phyloP scores from a whole-genome alignment of 345 rosid genomes.

The Acer campestre region DNA sequence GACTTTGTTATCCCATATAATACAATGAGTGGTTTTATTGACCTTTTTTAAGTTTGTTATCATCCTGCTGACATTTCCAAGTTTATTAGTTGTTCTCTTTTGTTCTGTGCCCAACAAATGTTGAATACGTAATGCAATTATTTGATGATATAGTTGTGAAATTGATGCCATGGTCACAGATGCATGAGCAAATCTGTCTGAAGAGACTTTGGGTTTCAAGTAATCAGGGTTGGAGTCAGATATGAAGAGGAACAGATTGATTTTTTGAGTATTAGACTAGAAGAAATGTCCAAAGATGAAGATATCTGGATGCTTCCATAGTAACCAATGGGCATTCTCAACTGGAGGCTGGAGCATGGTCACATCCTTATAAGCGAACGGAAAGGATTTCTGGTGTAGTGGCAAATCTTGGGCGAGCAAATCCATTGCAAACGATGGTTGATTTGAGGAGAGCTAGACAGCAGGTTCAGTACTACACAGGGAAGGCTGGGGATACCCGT shows the following conservation, averaged over 20 bases:
- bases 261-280: constrained; percentile 58
- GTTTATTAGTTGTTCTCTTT: not conserved
- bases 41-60: not conserved
- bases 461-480: constrained; percentile 26
- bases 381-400: constrained; percentile 95
- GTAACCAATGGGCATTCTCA: constrained; percentile 90
- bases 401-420: constrained; percentile 80
- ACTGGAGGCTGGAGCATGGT: constrained; percentile 99
- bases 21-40: not conserved
- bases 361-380: constrained; percentile 74
- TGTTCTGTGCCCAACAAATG: not conserved
- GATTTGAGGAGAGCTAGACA: constrained; percentile 76
- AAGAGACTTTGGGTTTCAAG: constrained; percentile 80
- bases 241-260: constrained; percentile 59
- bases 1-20: not conserved
- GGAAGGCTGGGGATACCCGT: constrained; percentile 99
- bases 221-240: constrained; percentile 66
- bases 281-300: constrained; percentile 44
- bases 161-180: constrained; percentile 43
- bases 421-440: constrained; percentile 79
- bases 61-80: not conserved
- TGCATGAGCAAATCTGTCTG: constrained; percentile 76
- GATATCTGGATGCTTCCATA: constrained; percentile 78
- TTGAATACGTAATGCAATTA: not conserved
- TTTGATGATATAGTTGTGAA: not conserved